Conservation (phyloP, 148 eudicot genomes). For the Nepenthes mirabilis region DNA sequence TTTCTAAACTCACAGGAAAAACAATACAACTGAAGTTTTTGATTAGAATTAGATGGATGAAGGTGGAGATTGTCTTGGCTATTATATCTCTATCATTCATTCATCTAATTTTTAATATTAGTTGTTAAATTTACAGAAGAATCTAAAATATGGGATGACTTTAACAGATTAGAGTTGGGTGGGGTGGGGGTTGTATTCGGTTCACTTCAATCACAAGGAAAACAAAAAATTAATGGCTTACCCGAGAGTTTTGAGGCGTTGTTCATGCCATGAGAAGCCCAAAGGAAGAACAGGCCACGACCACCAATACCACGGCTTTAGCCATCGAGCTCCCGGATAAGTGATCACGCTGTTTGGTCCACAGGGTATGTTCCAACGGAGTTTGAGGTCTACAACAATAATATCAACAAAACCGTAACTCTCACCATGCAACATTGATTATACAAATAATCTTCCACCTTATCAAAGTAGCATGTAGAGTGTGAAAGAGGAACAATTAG, state of each 20-base stretch:
- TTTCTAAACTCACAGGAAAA: too few species aligned
- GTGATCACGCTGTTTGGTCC: conserved; percentile 96
- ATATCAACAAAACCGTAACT: background rate
- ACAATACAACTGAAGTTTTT: too few species aligned
- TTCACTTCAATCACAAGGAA: conserved; percentile 10
- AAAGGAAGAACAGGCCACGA: conserved; percentile 93
- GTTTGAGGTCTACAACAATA: conserved; percentile 48
- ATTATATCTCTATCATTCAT: too few species aligned
- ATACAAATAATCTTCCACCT: too few species aligned
- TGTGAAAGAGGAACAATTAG: too few species aligned
- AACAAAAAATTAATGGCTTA: conserved; percentile 21
- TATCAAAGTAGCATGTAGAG: too few species aligned
- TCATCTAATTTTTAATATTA: too few species aligned
- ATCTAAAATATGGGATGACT: too few species aligned
- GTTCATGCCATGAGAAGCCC: conserved; percentile 89
- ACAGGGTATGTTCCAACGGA: conserved; percentile 88
- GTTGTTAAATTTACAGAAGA: too few species aligned
- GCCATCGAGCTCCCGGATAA: conserved; percentile 85
- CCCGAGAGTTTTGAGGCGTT: conserved; percentile 79
- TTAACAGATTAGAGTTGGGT: conserved; percentile 42
- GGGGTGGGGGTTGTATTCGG: conserved; percentile 42
- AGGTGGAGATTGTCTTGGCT: too few species aligned
- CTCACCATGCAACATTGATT: too few species aligned
- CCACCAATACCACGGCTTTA: conserved; percentile 99
- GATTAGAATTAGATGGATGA: too few species aligned